Evolutionary conservation across 352 stramenopile genomes (phyloP), one percentile per base, ranked within the genome.

Genomic region (Blastocystis sp.): DNA sequence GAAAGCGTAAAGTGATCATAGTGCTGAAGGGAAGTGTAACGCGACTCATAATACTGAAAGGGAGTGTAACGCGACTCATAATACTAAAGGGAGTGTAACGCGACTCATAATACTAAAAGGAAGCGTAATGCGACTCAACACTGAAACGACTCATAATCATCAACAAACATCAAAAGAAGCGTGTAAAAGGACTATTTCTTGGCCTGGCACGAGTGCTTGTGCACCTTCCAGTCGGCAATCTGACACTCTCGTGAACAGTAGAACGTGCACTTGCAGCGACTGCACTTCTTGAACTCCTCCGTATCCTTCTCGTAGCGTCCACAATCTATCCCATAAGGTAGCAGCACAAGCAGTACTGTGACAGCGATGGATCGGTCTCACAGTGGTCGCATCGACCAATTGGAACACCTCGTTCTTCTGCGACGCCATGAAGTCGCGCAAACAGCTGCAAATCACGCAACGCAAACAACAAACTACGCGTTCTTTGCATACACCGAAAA

Each of bases 261-360:
- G 63, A 35, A 88, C 3, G 63, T 76, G 13, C 50, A 70, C 61
- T 76, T 70, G 63, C 77, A 88, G 13, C 63, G 61, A 88, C 61
- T 76, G 39, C 77, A 88, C 24, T 88, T 88, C 77, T 88, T 88
- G 41, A 76, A 88, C 31, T 76, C 61, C 45, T 88, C 61, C 21
- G 61, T 76, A 39, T 88, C 63, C 33, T 88, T 62, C 41, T 88
- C 77, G 26, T 88, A 88, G n/a, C n/a, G 33, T 35, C 77, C 77
- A 41, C 77, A 88, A 61, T 88, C 63, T 88, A 61, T 21, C 6
- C n/a, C 21, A 16, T 62, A 4, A 62, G 21, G 29, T 41, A 31
- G 26, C 45, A 24, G 39, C 39, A 16, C 4, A 3, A 2, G 16
- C 55, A 26, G 39, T 33, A 80, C 69, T 41, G 26, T 80, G 69